phyloP scores from a whole-genome alignment of 169 alveolate genomes.

The Plasmodium gaboni region DNA sequence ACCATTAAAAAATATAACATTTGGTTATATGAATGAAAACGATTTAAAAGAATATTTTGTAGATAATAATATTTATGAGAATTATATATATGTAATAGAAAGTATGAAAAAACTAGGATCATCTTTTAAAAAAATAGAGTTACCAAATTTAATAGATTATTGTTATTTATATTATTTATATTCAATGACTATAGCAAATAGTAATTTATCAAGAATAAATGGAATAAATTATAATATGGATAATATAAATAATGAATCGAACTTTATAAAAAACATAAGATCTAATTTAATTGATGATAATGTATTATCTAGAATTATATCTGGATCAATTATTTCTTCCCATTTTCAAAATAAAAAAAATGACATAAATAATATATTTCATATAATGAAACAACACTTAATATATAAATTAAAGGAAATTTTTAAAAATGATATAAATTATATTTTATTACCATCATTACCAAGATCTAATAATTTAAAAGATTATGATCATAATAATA shows the following conservation, averaged over 20 bases:
- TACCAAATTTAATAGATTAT: slow-evolving; percentile 27
- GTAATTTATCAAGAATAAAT: slow-evolving; percentile 48
- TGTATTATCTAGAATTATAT: slow-evolving; percentile 49
- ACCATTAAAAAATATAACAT: slow-evolving; percentile 34
- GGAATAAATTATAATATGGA: slow-evolving; percentile 52
- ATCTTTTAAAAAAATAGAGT: slow-evolving; percentile 10
- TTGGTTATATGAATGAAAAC: slow-evolving; percentile 37
- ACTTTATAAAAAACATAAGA: slow-evolving; percentile 23
- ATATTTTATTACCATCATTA: slow-evolving; percentile 42
- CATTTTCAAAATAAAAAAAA: slow-evolving; percentile 8
- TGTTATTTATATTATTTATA: slow-evolving; percentile 39
- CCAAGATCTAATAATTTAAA: slow-evolving; percentile 53
- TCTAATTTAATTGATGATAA: slow-evolving; percentile 40
- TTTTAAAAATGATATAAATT: slow-evolving; percentile 22
- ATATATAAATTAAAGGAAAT: neutral
- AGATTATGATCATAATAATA: neutral
- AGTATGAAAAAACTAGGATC: slow-evolving; percentile 37
- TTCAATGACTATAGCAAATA: slow-evolving; percentile 57
- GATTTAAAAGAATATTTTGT: slow-evolving; percentile 33
- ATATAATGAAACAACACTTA: slow-evolving; percentile 5
- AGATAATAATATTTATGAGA: slow-evolving; percentile 4
- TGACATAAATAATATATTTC: neutral
- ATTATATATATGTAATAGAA: slow-evolving; percentile 30
- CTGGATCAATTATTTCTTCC: slow-evolving; percentile 51
- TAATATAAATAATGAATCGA: slow-evolving; percentile 5